Evolutionary conservation across 495 filamentous ascomycete species (phyloP).

Genomic region (Penicillium steckii): DNA sequence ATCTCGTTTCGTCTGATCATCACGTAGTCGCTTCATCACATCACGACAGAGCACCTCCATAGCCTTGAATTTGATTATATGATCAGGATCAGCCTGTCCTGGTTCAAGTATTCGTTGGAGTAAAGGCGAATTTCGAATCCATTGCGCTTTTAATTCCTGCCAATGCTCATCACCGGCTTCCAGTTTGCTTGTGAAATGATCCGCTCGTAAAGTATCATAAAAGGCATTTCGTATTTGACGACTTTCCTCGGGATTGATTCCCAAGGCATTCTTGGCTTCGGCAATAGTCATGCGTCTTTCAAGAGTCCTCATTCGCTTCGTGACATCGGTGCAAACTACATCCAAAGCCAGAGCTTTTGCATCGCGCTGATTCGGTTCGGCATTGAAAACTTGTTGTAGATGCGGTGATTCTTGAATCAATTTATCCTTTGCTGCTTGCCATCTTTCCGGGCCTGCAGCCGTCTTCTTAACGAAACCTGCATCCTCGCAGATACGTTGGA

Average conservation of each 20-base stretch:
- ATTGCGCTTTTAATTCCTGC: conserved; percentile 65
- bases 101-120: conserved; percentile 57
- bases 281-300: conserved; percentile 64
- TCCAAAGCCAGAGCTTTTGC: conserved; percentile 69
- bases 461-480: conserved; percentile 72
- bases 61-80: conserved; percentile 59
- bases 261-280: conserved; percentile 70
- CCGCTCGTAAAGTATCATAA: conserved; percentile 63
- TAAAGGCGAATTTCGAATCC: conserved; percentile 59
- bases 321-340: conserved; percentile 77
- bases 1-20: conserved; percentile 62
- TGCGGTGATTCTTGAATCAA: conserved; percentile 64
- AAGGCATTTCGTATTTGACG: conserved; percentile 64
- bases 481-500: conserved; percentile 66
- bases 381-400: conserved; percentile 61
- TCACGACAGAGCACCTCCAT: conserved; percentile 70
- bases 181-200: conserved; percentile 71
- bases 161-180: conserved; percentile 72
- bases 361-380: conserved; percentile 48
- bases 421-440: conserved; percentile 69
- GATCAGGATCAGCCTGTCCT: conserved; percentile 53
- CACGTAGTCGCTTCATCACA: conserved; percentile 70
- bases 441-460: conserved; percentile 64
- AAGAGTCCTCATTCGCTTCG: conserved; percentile 69
- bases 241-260: conserved; percentile 69